Evolutionary conservation across 2,329 filamentous ascomycete species (phyloP).

Genomic region (Sclerotinia borealis): DNA sequence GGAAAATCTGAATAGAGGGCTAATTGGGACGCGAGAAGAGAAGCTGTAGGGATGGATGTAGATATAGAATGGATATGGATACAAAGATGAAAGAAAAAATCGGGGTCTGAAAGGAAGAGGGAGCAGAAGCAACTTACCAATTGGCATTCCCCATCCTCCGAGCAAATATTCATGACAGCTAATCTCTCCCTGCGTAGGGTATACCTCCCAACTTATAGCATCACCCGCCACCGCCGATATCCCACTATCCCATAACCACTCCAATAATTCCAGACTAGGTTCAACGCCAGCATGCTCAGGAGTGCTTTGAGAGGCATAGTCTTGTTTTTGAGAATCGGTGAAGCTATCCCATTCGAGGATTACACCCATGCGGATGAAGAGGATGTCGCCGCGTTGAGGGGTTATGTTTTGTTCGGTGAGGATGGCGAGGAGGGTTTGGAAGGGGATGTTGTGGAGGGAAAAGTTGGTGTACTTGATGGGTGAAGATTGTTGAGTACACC

Average conservation of each 20-base stretch:
- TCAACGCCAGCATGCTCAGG: constrained; percentile 5
- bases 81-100: not conserved
- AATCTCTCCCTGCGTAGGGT: not conserved
- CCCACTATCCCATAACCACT: constrained; percentile 5
- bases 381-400: constrained; percentile 35
- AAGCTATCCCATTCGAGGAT: constrained; percentile 31
- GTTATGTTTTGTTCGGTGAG: constrained; percentile 32
- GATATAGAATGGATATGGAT: too few relatives aligned
- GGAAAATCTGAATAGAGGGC: too few relatives aligned
- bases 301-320: not conserved
- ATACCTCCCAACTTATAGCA: constrained; percentile 7
- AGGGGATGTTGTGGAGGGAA: constrained; percentile 34
- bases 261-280: not conserved
- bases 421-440: constrained; percentile 33
- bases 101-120: not conserved
- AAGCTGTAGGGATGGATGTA: too few relatives aligned
- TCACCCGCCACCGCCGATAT: constrained; percentile 2
- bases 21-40: not conserved
- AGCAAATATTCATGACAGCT: constrained; percentile 8
- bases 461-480: constrained; percentile 48
- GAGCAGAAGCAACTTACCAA: constrained; percentile 17
- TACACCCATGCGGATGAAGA: constrained; percentile 36
- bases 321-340: not conserved
- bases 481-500: constrained; percentile 46
- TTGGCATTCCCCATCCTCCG: constrained; percentile 14